A percentile compares a stretch with the other conserved stretches of the same genome.
Conservation (phyloP, 805 yeast genomes). For the Kodamaea fukazawae region DNA sequence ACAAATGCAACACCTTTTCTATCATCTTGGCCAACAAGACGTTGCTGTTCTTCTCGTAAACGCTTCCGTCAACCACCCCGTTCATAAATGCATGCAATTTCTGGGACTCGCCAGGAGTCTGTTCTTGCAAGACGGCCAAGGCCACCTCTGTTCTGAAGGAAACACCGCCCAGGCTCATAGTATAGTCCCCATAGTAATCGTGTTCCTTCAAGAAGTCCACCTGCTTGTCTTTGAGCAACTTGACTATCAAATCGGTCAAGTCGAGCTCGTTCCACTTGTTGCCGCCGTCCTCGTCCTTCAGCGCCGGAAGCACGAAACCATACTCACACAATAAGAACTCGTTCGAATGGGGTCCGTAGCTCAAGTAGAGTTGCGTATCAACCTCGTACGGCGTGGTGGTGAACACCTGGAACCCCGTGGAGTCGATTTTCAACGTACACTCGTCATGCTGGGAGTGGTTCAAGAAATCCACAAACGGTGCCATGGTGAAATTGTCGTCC, state of each 20-base stretch:
- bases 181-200: constrained; percentile 74
- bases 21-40: constrained; percentile 32
- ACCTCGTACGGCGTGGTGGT: constrained; percentile 26
- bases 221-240: constrained; percentile 36
- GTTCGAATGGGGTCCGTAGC: constrained; percentile 88
- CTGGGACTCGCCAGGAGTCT: constrained; percentile 26
- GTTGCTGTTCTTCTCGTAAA: constrained; percentile 24
- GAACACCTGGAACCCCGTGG: constrained; percentile 52
- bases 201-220: constrained; percentile 44
- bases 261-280: constrained; percentile 76
- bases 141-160: constrained; percentile 80
- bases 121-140: constrained; percentile 53
- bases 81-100: constrained; percentile 37
- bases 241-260: constrained; percentile 44
- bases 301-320: constrained; percentile 59
- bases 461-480: constrained; percentile 85
- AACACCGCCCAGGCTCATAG: constrained; percentile 47
- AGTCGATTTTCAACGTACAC: constrained; percentile 48
- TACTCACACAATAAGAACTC: constrained; percentile 81
- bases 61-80: constrained; percentile 50
- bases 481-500: constrained; percentile 79
- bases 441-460: constrained; percentile 65
- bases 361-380: constrained; percentile 61
- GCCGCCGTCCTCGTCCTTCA: constrained; percentile 8
- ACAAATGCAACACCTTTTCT: constrained; percentile 22